phyloP scores from a whole-genome alignment of 108 stramenopile species.

The Epipyxis sp. region DNA sequence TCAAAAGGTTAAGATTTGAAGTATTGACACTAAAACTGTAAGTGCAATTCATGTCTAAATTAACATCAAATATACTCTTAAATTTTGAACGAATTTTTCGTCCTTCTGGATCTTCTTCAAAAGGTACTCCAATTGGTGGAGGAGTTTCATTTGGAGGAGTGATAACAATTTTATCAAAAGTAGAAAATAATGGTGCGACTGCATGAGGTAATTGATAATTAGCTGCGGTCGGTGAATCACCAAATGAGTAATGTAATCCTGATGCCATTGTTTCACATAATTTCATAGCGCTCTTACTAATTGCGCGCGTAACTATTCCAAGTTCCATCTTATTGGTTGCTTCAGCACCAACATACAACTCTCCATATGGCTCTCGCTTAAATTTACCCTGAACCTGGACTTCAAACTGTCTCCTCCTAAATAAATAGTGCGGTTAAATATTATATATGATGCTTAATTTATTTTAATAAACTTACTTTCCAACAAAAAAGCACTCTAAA shows the following conservation, averaged over 20 bases:
- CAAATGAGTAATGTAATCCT: constrained; percentile 68
- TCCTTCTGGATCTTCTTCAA: constrained; percentile 57
- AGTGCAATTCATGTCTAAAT: constrained; percentile 63
- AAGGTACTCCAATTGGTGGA: constrained; percentile 56
- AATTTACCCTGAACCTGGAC: constrained; percentile 75
- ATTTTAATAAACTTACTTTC: neutral
- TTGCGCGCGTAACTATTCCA: constrained; percentile 61
- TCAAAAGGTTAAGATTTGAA: constrained; percentile 71
- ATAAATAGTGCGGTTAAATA: constrained; percentile 59
- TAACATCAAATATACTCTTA: constrained; percentile 34
- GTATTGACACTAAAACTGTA: constrained; percentile 68
- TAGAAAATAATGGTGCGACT: constrained; percentile 55
- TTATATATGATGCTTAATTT: constrained; percentile 10
- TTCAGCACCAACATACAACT: constrained; percentile 67
- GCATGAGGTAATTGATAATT: constrained; percentile 66
- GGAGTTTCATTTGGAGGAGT: constrained; percentile 60
- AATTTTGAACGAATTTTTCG: constrained; percentile 44
- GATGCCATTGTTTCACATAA: constrained; percentile 39
- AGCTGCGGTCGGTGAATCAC: constrained; percentile 46
- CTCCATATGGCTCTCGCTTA: constrained; percentile 63
- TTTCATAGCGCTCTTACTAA: constrained; percentile 43
- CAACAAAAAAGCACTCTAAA: constrained; percentile 8
- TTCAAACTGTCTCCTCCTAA: constrained; percentile 55
- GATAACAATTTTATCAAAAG: constrained; percentile 64
- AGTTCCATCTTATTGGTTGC: constrained; percentile 68